Percentiles rank a stretch among this genome's conserved stretches.
phyloP scores from a whole-genome alignment of 2,329 filamentous ascomycete species.

The Paraphaeosphaeria minitans region DNA sequence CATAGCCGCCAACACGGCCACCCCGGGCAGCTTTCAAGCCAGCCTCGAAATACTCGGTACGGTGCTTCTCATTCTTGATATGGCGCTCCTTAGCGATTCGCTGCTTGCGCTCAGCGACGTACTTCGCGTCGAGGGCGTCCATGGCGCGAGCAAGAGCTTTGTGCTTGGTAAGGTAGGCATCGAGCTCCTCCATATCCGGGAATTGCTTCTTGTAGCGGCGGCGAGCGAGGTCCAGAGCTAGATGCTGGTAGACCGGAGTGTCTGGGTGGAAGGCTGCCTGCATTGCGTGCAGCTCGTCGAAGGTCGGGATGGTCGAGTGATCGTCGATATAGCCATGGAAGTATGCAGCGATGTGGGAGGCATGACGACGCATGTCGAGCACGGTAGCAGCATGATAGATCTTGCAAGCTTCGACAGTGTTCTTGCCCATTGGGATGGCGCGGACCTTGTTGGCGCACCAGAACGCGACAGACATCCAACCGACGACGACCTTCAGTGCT shows the following conservation, averaged over 20 bases:
- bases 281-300: background rate
- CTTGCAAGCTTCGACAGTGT: slow-evolving; percentile 1
- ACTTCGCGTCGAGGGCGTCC: background rate
- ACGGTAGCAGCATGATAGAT: background rate
- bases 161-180: background rate
- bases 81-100: background rate
- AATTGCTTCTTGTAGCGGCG: background rate
- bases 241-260: background rate
- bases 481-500: background rate
- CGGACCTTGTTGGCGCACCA: background rate
- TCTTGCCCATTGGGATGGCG: background rate
- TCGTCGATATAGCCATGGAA: background rate
- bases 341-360: background rate
- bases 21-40: background rate
- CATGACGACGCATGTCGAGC: background rate
- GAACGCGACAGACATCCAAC: background rate
- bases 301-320: background rate
- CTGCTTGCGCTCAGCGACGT: too few species aligned
- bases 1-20: background rate
- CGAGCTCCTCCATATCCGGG: background rate
- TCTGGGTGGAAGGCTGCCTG: background rate
- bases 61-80: background rate
- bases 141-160: background rate
- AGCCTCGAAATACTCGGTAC: background rate
- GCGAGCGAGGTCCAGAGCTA: background rate